Evolutionary conservation across 208 protist genomes (phyloP).

Genomic region (Herpetomonas muscarum): DNA sequence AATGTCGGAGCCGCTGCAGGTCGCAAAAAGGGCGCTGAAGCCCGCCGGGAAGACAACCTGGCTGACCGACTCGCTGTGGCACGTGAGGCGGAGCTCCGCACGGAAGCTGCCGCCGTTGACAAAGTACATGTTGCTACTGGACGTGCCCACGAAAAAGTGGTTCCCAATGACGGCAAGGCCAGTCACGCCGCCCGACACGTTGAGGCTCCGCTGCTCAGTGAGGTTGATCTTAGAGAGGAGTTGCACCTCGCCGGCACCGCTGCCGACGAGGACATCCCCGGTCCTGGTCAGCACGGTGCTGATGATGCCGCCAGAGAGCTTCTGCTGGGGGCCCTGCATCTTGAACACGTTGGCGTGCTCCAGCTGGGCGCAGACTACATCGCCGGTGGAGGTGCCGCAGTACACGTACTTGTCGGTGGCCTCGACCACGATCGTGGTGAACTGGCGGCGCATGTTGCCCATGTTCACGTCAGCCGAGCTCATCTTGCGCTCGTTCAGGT

Average conservation of each 20-base stretch:
- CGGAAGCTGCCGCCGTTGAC: constrained; percentile 87
- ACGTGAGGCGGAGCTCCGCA: constrained; percentile 90
- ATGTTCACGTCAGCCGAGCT: constrained; percentile 85
- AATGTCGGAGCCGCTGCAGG: constrained; percentile 91
- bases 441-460: constrained; percentile 79
- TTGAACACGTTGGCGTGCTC: constrained; percentile 84
- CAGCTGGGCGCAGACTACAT: constrained; percentile 89
- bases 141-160: constrained; percentile 89
- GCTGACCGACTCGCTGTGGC: constrained; percentile 91
- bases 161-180: constrained; percentile 68
- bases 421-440: constrained; percentile 80
- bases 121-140: constrained; percentile 89
- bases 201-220: constrained; percentile 58
- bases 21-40: constrained; percentile 95
- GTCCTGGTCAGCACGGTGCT: constrained; percentile 56
- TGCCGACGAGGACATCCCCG: constrained; percentile 89
- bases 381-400: constrained; percentile 89
- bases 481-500: constrained; percentile 88
- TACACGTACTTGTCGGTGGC: constrained; percentile 88
- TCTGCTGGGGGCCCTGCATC: constrained; percentile 88
- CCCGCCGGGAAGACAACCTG: constrained; percentile 90
- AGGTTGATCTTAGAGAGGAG: constrained; percentile 88
- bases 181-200: constrained; percentile 85
- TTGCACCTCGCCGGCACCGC: constrained; percentile 84
- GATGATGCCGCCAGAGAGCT: constrained; percentile 81